Percentiles rank a stretch among this genome's conserved stretches.
These are phyloP conservation scores for Ustilago trichophora DNA, from an alignment of 1,284 basidiomycete genomes.

Conservation along the genomic window DNA sequence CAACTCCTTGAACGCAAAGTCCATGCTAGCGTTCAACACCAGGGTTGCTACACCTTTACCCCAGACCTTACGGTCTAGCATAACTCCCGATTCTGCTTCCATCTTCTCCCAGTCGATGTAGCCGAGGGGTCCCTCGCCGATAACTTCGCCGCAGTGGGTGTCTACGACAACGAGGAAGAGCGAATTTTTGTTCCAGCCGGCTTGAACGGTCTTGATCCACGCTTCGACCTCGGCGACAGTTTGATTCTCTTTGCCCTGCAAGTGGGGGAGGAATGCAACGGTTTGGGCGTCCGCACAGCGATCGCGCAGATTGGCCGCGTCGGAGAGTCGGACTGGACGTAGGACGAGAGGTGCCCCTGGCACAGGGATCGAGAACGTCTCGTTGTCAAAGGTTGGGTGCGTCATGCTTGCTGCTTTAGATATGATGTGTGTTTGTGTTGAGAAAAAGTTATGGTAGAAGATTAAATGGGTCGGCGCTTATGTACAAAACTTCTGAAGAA, in stretches of 20 bases:
- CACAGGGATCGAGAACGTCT: conserved; percentile 3
- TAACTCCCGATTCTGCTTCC: conserved; percentile 20
- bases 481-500: too few relatives aligned
- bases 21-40: conserved; percentile 24
- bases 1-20: conserved; percentile 27
- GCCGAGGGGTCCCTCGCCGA: conserved; percentile 30
- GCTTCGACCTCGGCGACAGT: conserved; percentile 14
- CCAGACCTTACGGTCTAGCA: conserved; percentile 14
- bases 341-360: background rate
- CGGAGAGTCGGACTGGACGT: conserved; percentile 19
- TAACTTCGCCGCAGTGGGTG: conserved; percentile 1
- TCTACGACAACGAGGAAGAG: conserved; percentile 32
- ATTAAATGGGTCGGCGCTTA: too few relatives aligned
- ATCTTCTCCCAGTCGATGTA: conserved; percentile 21
- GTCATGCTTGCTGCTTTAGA: conserved; percentile 10
- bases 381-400: conserved; percentile 24
- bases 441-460: background rate
- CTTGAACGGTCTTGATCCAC: conserved; percentile 21
- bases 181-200: conserved; percentile 28
- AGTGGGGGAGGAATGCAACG: conserved; percentile 24
- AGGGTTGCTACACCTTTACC: conserved; percentile 18
- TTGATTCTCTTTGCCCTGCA: conserved; percentile 32
- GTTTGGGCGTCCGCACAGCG: conserved; percentile 23
- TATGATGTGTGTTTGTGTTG: background rate
- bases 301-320: conserved; percentile 29